These are phyloP conservation scores for Raphanus hybrid DNA, from an alignment of 441 rosid species.

Conservation along the genomic window DNA sequence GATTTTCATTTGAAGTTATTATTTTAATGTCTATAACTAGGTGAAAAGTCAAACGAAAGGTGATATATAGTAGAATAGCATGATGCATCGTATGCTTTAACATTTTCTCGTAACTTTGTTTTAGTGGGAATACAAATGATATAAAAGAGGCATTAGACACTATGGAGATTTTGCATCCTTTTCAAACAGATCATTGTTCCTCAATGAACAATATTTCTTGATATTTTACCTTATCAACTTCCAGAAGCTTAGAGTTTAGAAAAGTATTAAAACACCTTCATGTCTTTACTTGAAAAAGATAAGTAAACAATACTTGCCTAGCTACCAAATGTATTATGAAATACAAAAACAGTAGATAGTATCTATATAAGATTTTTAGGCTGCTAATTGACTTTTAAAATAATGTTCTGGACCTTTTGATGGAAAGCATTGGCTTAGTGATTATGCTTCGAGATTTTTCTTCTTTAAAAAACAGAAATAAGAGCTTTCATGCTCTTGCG, in stretches of 20 bases:
- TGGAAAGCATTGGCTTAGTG: neutral
- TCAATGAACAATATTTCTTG: neutral
- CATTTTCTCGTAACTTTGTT: neutral
- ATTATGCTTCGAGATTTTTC: neutral
- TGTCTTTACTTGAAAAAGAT: neutral
- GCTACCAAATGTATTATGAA: neutral
- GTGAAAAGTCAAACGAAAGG: neutral
- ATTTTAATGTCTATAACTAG: neutral
- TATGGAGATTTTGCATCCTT: neutral
- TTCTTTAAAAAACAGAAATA: neutral
- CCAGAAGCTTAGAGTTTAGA: neutral
- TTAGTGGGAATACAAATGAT: constrained; percentile 1
- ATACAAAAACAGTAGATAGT: neutral
- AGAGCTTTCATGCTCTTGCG: neutral
- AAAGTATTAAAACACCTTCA: neutral
- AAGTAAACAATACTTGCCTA: neutral
- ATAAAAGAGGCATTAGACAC: neutral
- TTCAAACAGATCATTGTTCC: neutral
- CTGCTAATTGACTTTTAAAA: neutral
- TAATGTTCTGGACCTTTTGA: neutral
- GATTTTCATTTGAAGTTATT: neutral
- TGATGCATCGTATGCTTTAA: neutral
- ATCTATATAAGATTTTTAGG: neutral
- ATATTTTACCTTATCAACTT: constrained; percentile 3
- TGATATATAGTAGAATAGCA: neutral